Conservation (phyloP, 2,329 filamentous ascomycete species). For the Biscogniauxia mediterranea region DNA sequence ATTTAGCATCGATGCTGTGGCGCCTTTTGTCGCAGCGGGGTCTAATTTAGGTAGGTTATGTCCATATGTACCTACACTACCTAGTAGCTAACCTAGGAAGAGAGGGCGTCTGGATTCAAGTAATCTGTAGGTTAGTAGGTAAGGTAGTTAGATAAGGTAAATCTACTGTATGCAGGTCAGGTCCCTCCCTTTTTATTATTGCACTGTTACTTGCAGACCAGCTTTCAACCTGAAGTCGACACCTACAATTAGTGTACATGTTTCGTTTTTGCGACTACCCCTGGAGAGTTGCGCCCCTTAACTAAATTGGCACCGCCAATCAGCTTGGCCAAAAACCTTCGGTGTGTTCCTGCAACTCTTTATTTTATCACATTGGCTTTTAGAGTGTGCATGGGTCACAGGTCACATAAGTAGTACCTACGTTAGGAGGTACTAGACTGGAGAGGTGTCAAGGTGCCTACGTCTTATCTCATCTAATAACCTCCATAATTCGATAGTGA, state of each 20-base stretch:
- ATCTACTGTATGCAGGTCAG: no score
- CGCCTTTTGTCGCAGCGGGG: constrained; percentile 1
- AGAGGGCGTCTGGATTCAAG: background rate
- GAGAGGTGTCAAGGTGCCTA: no score
- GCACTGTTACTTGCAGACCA: background rate
- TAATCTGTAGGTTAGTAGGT: background rate
- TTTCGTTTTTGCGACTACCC: background rate
- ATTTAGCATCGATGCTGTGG: background rate
- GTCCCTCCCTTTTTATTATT: background rate
- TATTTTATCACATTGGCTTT: background rate
- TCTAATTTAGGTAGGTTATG: background rate
- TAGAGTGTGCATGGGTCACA: background rate
- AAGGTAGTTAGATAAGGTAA: no score
- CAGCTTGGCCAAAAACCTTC: background rate
- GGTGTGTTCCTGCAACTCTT: background rate
- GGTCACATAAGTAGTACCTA: no score
- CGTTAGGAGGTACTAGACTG: no score
- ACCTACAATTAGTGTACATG: background rate
- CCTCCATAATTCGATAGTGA: background rate
- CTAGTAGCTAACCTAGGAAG: no score
- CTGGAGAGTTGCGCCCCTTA: background rate
- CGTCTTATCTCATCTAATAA: background rate
- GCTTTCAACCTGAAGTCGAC: background rate
- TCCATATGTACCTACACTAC: no score
- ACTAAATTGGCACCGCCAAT: background rate